phyloP scores from a whole-genome alignment of 768 basidiomycete species.

The Scleroderma citrinum region DNA sequence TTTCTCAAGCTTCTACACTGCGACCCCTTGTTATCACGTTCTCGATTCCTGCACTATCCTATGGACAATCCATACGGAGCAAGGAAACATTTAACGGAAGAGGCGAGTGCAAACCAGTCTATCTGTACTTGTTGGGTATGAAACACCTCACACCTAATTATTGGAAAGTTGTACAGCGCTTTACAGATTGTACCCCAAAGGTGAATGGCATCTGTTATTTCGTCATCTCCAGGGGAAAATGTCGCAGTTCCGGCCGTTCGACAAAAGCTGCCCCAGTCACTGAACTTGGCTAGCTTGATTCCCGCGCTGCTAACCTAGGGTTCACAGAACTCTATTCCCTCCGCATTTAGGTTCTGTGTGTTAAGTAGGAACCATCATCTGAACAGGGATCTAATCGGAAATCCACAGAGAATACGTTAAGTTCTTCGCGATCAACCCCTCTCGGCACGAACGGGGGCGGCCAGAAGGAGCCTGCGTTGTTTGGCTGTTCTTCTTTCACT shows the following conservation, averaged over 20 bases:
- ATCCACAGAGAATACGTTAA: too few relatives aligned
- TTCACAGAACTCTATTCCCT: too few relatives aligned
- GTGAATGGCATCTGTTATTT: background rate
- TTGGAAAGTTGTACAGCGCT: background rate
- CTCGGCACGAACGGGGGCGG: too few relatives aligned
- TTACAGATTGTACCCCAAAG: background rate
- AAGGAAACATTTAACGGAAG: slow-evolving; percentile 4
- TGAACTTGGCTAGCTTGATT: too few relatives aligned
- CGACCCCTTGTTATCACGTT: slow-evolving; percentile 7
- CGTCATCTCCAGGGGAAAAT: too few relatives aligned
- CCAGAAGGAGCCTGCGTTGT: too few relatives aligned
- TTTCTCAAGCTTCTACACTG: slow-evolving; percentile 1
- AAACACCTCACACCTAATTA: slow-evolving; percentile 6
- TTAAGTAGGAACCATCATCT: too few relatives aligned
- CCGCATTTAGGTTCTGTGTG: too few relatives aligned
- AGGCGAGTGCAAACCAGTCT: slow-evolving; percentile 4
- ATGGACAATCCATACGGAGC: background rate
- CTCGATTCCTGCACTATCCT: slow-evolving; percentile 10
- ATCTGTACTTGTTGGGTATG: background rate
- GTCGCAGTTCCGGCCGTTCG: background rate
- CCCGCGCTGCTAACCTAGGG: too few relatives aligned
- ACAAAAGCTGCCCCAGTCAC: background rate
- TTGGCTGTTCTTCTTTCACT: too few relatives aligned
- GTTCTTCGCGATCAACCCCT: too few relatives aligned
- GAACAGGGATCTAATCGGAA: too few relatives aligned